Base-by-base conservation (phyloP, 1,284 basidiomycete species). In the Fistulina hepatica region DNA sequence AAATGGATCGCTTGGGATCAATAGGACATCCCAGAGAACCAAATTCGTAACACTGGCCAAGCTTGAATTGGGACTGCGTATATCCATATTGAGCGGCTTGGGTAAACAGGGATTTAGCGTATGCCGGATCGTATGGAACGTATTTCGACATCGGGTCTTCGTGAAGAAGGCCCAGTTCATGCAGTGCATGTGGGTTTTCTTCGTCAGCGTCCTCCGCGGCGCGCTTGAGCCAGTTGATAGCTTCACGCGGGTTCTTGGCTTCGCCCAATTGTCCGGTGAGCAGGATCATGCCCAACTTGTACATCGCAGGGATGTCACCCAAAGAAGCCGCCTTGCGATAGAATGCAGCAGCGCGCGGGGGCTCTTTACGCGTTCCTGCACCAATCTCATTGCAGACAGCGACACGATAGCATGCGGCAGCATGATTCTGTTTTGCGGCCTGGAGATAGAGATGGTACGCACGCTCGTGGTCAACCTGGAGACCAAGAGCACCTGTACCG, bases 311-410 rank as follows among this genome's bases (percentile, higher is more conserved):
- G 0, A 93, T 97, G 58, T 98, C 95, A 22, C 93, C 93, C 21
- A 98, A 64, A 1, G 91, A 91, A 2, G 91, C 91, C 2, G 95
- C 88, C 61, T 98, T 97, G 44, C 93, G 80, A 63, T 97, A 98
- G 59, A 99, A 97, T 11, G 93, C 79, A 30, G 93, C 81, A 3
- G 94, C 94, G 23, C 93, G 76, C 21, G 80, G 71, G 2, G 81
- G 79, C 53, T 98, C 94, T 43, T 81, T 73, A 47, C 83, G 73
- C 2, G 95, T 98, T n/a, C 95, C 95, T 1, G 92, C 93, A n/a
- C 95, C 95, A 41, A 98, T 89, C 60, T 98, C 95, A 61, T 97
- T 97, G 61, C 95, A 99, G 4, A 98, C 94, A 3, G 93, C 95
- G 21, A 97, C 93, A 32, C 95, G 85, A 56, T 98, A 99, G 21